phyloP scores from a whole-genome alignment of 73 alveolate species.

The Breviolum minutum region DNA sequence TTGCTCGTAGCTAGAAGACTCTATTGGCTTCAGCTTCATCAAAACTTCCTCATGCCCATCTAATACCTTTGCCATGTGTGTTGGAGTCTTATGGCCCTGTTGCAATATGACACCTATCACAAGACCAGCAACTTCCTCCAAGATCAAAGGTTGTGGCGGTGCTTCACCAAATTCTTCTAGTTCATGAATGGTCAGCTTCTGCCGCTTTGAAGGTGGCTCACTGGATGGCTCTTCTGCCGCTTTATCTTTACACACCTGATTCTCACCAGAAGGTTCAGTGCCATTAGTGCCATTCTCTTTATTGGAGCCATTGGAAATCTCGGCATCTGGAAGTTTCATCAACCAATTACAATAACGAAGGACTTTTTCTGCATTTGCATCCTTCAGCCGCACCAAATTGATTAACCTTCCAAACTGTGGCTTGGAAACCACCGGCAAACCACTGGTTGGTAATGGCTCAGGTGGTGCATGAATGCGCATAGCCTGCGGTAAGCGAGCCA shows the following conservation, averaged over 20 bases:
- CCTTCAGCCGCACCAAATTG: slow-evolving; percentile 83
- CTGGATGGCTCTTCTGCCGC: not conserved
- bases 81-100: slow-evolving; percentile 91
- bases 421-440: slow-evolving; percentile 42
- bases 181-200: not conserved
- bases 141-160: not conserved
- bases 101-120: slow-evolving; percentile 70
- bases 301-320: not conserved
- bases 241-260: not conserved
- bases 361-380: slow-evolving; percentile 37
- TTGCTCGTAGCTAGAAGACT: not conserved
- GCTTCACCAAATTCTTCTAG: slow-evolving; percentile 53
- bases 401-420: slow-evolving; percentile 69
- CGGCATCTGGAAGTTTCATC: not conserved
- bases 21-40: not conserved
- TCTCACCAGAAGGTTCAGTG: too few relatives aligned
- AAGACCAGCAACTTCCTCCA: slow-evolving; percentile 51
- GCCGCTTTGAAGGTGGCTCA: slow-evolving; percentile 63
- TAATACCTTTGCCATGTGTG: slow-evolving; percentile 83
- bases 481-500: slow-evolving; percentile 38
- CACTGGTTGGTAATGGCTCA: slow-evolving; percentile 63
- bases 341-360: slow-evolving; percentile 32
- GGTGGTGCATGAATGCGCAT: slow-evolving; percentile 37
- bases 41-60: slow-evolving; percentile 25
- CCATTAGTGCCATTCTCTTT: not conserved